phyloP scores from a whole-genome alignment of 2,329 filamentous ascomycete genomes.

The Botrytis fragariae region DNA sequence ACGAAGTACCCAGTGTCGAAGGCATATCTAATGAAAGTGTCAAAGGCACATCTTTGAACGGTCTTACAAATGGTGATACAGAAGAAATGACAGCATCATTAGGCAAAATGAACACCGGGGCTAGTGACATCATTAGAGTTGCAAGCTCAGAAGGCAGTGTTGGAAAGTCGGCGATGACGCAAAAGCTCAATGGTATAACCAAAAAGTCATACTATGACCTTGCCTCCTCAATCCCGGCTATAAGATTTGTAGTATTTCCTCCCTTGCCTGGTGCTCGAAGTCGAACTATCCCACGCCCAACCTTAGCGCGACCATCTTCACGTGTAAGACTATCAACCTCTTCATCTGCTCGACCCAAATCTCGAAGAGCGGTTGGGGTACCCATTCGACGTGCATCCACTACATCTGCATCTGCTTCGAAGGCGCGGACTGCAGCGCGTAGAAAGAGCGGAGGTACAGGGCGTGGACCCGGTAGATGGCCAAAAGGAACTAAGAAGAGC shows the following conservation, averaged over 20 bases:
- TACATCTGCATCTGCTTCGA: slow-evolving; percentile 28
- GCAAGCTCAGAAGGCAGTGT: slow-evolving; percentile 25
- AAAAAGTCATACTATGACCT: slow-evolving; percentile 35
- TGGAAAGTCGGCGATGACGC: slow-evolving; percentile 24
- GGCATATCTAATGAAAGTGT: slow-evolving; percentile 28
- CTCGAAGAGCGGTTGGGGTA: slow-evolving; percentile 16
- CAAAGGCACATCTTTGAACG: slow-evolving; percentile 30
- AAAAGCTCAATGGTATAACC: slow-evolving; percentile 30
- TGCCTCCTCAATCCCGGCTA: slow-evolving; percentile 56
- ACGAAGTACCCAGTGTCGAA: slow-evolving; percentile 31
- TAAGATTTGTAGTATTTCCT: slow-evolving; percentile 76
- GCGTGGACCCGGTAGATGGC: slow-evolving; percentile 63
- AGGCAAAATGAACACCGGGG: slow-evolving; percentile 34
- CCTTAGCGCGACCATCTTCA: slow-evolving; percentile 28
- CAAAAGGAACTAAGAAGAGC: slow-evolving; percentile 66
- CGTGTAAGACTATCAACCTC: slow-evolving; percentile 9
- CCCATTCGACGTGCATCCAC: slow-evolving; percentile 22
- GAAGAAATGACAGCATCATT: slow-evolving; percentile 33
- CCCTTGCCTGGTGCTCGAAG: slow-evolving; percentile 53
- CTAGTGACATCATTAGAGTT: slow-evolving; percentile 26
- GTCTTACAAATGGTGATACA: slow-evolving; percentile 28
- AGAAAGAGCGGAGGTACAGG: slow-evolving; percentile 62
- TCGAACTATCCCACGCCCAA: slow-evolving; percentile 40
- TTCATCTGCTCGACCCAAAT: slow-evolving; percentile 27
- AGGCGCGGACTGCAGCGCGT: slow-evolving; percentile 41